Evolutionary conservation across 2,329 filamentous ascomycete genomes (phyloP).

Genomic region (Cadophora sp.): DNA sequence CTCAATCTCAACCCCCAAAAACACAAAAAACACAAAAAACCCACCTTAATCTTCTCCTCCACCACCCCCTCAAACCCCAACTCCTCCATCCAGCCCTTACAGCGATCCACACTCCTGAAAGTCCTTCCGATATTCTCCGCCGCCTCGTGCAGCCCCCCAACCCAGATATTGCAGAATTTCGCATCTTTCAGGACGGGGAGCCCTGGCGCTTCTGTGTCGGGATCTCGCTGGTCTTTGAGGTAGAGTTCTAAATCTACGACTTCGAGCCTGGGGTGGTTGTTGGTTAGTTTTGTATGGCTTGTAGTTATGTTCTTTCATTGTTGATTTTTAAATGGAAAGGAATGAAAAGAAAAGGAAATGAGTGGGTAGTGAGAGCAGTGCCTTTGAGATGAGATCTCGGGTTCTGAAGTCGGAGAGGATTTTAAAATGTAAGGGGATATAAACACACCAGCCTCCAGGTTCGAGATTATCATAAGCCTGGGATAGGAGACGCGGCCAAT

Average conservation of each 20-base stretch:
- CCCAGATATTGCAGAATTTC: conserved; percentile 33
- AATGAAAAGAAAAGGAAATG: neutral
- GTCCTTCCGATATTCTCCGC: conserved; percentile 47
- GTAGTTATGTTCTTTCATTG: no score
- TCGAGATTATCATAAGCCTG: conserved; percentile 36
- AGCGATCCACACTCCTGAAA: conserved; percentile 31
- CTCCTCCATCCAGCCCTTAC: conserved; percentile 43
- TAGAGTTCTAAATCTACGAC: conserved; percentile 38
- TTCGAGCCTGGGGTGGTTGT: conserved; percentile 29
- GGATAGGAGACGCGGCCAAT: conserved; percentile 39
- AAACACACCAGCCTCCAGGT: conserved; percentile 37
- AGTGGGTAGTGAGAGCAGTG: neutral
- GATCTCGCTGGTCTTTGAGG: conserved; percentile 24
- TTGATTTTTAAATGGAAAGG: no score
- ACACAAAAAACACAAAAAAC: neutral
- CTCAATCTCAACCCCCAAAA: neutral
- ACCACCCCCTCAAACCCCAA: conserved; percentile 47
- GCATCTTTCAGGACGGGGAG: neutral
- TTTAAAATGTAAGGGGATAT: no score
- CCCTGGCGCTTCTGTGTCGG: neutral
- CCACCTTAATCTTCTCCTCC: conserved; percentile 25
- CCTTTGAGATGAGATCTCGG: no score
- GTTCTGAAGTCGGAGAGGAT: neutral
- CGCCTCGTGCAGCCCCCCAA: conserved; percentile 31
- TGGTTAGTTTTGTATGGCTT: no score